phyloP scores from a whole-genome alignment of 2,329 filamentous ascomycete species.

The Coniochaeta hoffmannii region DNA sequence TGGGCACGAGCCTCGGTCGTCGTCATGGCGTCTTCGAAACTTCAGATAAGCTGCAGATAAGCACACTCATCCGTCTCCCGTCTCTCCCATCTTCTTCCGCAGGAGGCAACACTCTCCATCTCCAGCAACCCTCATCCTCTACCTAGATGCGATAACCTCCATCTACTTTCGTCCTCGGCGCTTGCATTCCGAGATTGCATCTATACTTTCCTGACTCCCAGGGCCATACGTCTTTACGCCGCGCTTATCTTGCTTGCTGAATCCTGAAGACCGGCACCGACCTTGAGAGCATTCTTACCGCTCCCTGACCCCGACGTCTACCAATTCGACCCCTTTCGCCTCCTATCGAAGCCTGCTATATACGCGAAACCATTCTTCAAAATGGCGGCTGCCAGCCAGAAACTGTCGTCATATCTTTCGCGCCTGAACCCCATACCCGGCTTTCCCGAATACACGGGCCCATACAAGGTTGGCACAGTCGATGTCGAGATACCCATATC shows the following conservation, averaged over 20 bases:
- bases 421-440: slow-evolving; percentile 60
- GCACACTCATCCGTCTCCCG: not conserved
- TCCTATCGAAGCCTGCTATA: not conserved
- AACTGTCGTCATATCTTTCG: slow-evolving; percentile 40
- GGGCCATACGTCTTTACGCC: no score
- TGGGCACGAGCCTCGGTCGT: not conserved
- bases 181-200: not conserved
- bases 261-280: not conserved
- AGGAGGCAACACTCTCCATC: not conserved
- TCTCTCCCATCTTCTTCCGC: not conserved
- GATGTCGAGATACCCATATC: slow-evolving; percentile 72
- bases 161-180: not conserved
- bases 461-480: slow-evolving; percentile 70
- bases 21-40: not conserved
- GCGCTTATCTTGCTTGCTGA: not conserved
- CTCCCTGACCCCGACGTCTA: not conserved
- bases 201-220: not conserved
- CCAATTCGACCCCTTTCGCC: not conserved
- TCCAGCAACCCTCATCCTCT: not conserved
- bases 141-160: not conserved
- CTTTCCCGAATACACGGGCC: slow-evolving; percentile 70
- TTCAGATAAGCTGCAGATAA: not conserved
- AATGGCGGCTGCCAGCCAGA: slow-evolving; percentile 13
- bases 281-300: not conserved
- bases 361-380: not conserved